Base-by-base conservation (phyloP, 2,329 filamentous ascomycete genomes). In the Sordariomycetes sp. region DNA sequence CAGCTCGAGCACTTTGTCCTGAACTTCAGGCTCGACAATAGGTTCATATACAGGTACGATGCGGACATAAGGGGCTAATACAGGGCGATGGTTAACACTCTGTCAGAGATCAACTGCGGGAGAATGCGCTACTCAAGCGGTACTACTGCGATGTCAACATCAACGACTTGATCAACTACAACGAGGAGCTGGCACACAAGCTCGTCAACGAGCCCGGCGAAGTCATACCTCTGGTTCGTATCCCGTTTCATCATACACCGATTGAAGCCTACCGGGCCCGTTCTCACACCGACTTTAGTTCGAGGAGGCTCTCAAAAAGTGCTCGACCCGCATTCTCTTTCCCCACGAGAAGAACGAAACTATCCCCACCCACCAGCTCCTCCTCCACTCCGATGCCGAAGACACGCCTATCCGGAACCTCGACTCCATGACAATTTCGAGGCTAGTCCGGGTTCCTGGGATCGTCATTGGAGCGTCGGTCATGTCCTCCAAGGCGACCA, bases 381-480 rank as follows among this genome's bases (percentile, higher is more conserved):
- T 99, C 58, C 83, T 99, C 54, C 91, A 97, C 72, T 97, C 94
- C 55, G 89, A 85, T 59, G 90, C 90, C 62, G 86, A 92, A 56
- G 85, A 95, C 69, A 90, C 91, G 34, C 94, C 92, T 0, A 97
- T 99, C 64, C 87, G 94, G 62, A 90, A 96, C 63, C 81, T 99
- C 45, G 94, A 95, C 65, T 95, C 94, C 10, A 86, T 88, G 61
- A 92, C 90, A 61, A 95, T 99, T 63, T 90, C 92, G 5, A 86
- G 90, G 64, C 85, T 99, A n/a, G 92, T 99, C 45, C 84, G 92
- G 58, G 95, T 99, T 58, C 94, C 94, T 1, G 95, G 94, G 55
- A 99, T 99, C 62, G 90, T 99, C 59, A 99, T 99, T 62, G 92
- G 94, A 53, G 94, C 94, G 53, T 96, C 92, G 1, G 95, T 95